These are phyloP conservation scores for Lentinula aciculospora DNA, from an alignment of 768 basidiomycete species.

Conservation along the genomic window DNA sequence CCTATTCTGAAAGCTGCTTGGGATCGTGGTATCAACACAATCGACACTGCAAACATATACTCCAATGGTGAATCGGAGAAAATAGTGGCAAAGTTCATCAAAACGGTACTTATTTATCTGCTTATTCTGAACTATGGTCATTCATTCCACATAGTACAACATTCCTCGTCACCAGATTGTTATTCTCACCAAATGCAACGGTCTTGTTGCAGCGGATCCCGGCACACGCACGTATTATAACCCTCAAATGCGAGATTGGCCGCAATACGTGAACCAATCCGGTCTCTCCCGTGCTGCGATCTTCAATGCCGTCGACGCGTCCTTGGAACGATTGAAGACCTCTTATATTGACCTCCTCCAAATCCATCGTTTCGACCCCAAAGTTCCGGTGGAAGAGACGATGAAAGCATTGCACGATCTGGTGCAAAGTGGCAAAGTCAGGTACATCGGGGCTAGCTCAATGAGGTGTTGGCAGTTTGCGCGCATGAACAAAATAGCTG, in stretches of 20 bases:
- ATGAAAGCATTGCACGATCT: conserved; percentile 38
- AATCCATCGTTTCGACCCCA: conserved; percentile 28
- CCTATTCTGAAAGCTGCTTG: conserved; percentile 44
- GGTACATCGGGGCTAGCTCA: conserved; percentile 24
- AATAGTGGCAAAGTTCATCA: conserved; percentile 37
- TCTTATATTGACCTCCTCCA: conserved; percentile 26
- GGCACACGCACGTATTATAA: background rate
- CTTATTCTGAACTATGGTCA: background rate
- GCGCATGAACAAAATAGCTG: conserved; percentile 30
- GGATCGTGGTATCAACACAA: conserved; percentile 29
- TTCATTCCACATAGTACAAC: conserved; percentile 13
- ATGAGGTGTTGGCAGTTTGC: conserved; percentile 38
- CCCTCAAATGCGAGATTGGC: conserved; percentile 6
- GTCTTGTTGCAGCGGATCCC: conserved; percentile 8
- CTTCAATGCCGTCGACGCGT: conserved; percentile 12
- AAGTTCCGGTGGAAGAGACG: conserved; percentile 26
- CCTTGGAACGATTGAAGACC: conserved; percentile 15
- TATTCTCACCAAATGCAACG: conserved; percentile 17
- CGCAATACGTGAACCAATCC: conserved; percentile 16
- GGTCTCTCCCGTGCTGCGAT: conserved; percentile 20
- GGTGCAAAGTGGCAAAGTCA: conserved; percentile 29
- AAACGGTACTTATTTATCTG: conserved; percentile 15
- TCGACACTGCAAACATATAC: conserved; percentile 33
- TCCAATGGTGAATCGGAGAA: conserved; percentile 33
- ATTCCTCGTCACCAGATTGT: conserved; percentile 16